These are phyloP conservation scores for Coleophoma eucalyptorum DNA, from an alignment of 2,329 filamentous ascomycete genomes.

Conservation along the genomic window DNA sequence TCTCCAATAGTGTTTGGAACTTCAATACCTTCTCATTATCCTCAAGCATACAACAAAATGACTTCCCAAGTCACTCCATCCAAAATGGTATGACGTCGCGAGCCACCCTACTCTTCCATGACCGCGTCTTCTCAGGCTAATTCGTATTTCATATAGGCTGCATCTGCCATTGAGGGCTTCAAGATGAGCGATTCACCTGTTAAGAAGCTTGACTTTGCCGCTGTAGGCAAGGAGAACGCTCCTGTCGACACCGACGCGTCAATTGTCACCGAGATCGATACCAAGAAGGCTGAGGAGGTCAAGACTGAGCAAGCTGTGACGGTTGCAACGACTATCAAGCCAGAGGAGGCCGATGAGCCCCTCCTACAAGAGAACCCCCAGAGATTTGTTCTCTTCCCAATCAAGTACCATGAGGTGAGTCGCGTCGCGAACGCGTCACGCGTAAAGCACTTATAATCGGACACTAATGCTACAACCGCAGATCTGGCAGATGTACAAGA, in stretches of 20 bases:
- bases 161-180: conserved; percentile 79
- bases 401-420: conserved; percentile 98
- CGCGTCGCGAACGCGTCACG: conserved; percentile 46
- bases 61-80: conserved; percentile 71
- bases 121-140: conserved; percentile 22
- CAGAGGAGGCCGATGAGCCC: conserved; percentile 79
- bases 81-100: conserved; percentile 57
- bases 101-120: conserved; percentile 30
- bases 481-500: conserved; percentile 99
- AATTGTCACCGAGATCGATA: conserved; percentile 48
- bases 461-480: conserved; percentile 34
- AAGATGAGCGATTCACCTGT: conserved; percentile 85
- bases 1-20: conserved; percentile 14
- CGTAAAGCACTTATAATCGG: conserved; percentile 56
- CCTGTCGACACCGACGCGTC: conserved; percentile 46
- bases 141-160: conserved; percentile 55
- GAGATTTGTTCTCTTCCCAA: conserved; percentile 96
- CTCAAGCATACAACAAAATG: conserved; percentile 45
- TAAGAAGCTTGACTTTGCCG: conserved; percentile 82
- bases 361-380: conserved; percentile 93
- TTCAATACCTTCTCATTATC: conserved; percentile 1
- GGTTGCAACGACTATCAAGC: conserved; percentile 51
- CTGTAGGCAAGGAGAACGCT: conserved; percentile 78
- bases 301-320: conserved; percentile 41
- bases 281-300: conserved; percentile 49